Base-by-base conservation (phyloP, 306 rosid genomes). In the Citrullus amarus region DNA sequence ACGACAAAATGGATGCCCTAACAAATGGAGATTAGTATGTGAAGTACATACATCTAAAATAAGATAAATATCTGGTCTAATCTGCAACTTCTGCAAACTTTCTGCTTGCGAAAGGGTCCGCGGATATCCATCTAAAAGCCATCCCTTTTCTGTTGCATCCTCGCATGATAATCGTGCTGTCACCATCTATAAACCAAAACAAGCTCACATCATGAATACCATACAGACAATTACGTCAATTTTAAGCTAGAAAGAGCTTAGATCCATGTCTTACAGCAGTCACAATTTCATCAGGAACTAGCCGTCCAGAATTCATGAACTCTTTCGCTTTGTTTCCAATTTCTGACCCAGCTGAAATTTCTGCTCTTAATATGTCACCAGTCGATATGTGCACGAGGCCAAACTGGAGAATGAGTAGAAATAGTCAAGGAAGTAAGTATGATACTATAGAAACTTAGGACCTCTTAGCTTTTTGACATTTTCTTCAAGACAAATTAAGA, bases 41-140 rank as follows among this genome's bases (percentile, higher is more conserved):
- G 63, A 66, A 74, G 79, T 80, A 87, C 98, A 79, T 91, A 95
- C 98, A 84, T 92, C 90, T 79, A 95, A 84, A 20, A 91, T 82
- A 20, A 95, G 77, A 86, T 87, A 95, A 76, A 91, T 66, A 84
- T 92, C 97, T 20, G 97, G 97, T 53, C 88, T 84, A 57, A 95
- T 95, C 84, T 91, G 88, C 87, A 84, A 57, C 76, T 86, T 79
- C 82, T 92, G 93, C 79, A 95, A 81, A 82, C 92, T 88, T 83
- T 91, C 88, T 8, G 97, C 96, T 86, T 95, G 98, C 28, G 78
- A 25, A 36, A 78, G 79, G 77, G 89, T 95, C 85, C 98, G 85
- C 36, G 98, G 97, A 84, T 86, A 95, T 34, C 98, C 98, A 80
- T 95, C 98, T 77, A 95, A 90, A 89, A 95, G 98, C 98, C 98